Evolutionary conservation across 192 early-diverging fungal genomes (phyloP).

Genomic region (Thoreauomyces humboldtii): DNA sequence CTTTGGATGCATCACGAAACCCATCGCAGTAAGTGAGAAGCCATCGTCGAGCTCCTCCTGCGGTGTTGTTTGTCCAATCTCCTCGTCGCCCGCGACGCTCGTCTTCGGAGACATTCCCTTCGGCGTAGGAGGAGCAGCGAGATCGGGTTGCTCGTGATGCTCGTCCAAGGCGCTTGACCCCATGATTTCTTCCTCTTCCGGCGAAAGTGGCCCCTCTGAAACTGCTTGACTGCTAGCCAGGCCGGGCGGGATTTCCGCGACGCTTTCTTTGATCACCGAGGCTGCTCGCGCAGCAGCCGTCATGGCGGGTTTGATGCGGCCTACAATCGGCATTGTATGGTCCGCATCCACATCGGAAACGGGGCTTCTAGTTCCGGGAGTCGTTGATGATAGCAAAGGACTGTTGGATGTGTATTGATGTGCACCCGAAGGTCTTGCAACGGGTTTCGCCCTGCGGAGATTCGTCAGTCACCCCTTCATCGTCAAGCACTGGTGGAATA

Average conservation of each 20-base stretch:
- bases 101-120: constrained; percentile 10
- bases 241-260: no score
- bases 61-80: neutral
- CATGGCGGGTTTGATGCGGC: no score
- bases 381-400: constrained; percentile 2
- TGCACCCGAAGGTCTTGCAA: constrained; percentile 17
- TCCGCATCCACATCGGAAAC: neutral
- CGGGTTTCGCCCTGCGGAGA: constrained; percentile 49
- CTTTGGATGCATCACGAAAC: constrained; percentile 42
- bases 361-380: constrained; percentile 7
- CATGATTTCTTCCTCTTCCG: constrained; percentile 35
- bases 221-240: no score
- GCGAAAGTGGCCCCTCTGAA: no score
- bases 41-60: constrained; percentile 7
- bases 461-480: no score
- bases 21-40: constrained; percentile 24
- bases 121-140: neutral
- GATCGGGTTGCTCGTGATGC: constrained; percentile 15
- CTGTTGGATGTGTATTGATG: constrained; percentile 5
- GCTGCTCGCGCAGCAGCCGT: no score
- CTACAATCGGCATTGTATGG: no score
- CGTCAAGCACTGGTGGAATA: no score
- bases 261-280: no score
- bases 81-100: constrained; percentile 14
- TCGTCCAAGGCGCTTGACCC: constrained; percentile 46